phyloP scores from a whole-genome alignment of 2,329 filamentous ascomycete species.

The Botrytis elliptica region DNA sequence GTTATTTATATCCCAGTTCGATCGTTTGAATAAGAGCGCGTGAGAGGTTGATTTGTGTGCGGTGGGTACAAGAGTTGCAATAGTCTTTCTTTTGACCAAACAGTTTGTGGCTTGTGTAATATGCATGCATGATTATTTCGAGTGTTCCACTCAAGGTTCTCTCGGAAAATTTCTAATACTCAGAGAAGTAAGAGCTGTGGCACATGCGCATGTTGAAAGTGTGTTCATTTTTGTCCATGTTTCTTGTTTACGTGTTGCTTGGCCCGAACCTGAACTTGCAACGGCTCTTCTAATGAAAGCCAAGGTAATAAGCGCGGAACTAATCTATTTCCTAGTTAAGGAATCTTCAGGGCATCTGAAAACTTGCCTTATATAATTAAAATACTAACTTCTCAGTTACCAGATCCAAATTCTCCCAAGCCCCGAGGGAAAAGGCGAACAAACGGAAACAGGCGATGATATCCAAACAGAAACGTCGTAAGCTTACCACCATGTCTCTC shows the following conservation, averaged over 20 bases:
- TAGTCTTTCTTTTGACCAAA: background rate
- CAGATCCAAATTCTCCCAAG: background rate
- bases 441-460: background rate
- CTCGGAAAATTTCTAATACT: background rate
- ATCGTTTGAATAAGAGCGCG: background rate
- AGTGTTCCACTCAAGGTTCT: background rate
- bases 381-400: background rate
- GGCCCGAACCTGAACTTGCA: constrained; percentile 11
- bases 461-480: constrained; percentile 12
- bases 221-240: background rate
- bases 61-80: background rate
- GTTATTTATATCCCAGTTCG: constrained; percentile 20
- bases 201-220: background rate
- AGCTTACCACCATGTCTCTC: constrained; percentile 20
- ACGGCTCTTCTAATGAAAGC: constrained; percentile 3
- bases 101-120: constrained; percentile 2
- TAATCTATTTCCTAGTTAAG: background rate
- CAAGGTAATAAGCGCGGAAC: background rate
- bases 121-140: constrained; percentile 3
- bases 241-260: constrained; percentile 11
- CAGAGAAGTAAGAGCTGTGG: background rate
- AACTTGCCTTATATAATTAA: background rate
- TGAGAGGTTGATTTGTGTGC: background rate
- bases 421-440: background rate
- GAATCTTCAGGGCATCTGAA: background rate